phyloP scores from a whole-genome alignment of 805 yeast genomes.

The Candida qinlingensis region DNA sequence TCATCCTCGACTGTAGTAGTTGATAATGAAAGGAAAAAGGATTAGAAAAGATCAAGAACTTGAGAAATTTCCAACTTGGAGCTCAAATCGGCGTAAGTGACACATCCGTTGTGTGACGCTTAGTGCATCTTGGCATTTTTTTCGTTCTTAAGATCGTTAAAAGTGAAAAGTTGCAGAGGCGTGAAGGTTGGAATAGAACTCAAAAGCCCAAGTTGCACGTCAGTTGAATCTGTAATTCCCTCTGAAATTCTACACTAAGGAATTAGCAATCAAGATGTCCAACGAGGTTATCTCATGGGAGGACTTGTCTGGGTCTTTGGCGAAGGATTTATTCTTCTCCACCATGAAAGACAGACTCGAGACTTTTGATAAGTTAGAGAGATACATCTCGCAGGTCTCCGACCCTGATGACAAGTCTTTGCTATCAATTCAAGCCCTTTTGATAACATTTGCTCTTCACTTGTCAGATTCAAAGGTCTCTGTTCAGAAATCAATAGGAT shows the following conservation, averaged over 20 bases:
- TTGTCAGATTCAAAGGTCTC: slow-evolving; percentile 9
- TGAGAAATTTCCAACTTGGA: background rate
- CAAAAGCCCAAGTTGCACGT: background rate
- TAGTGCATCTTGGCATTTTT: slow-evolving; percentile 2
- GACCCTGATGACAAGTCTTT: slow-evolving; percentile 13
- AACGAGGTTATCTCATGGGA: slow-evolving; percentile 12
- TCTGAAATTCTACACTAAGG: background rate
- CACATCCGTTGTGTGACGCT: background rate
- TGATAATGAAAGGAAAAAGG: slow-evolving; percentile 33
- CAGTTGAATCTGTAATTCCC: background rate
- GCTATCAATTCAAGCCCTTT: slow-evolving; percentile 13
- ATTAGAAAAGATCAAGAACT: background rate
- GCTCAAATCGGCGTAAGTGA: background rate
- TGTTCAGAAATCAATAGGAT: slow-evolving; percentile 5
- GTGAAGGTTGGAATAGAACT: background rate
- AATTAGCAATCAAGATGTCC: slow-evolving; percentile 5
- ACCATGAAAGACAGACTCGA: slow-evolving; percentile 15
- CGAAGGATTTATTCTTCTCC: slow-evolving; percentile 18
- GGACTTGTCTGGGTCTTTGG: slow-evolving; percentile 18
- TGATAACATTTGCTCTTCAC: slow-evolving; percentile 15
- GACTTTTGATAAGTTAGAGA: slow-evolving; percentile 19
- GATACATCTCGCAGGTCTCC: background rate
- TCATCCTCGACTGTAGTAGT: slow-evolving; percentile 59
- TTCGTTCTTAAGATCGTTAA: background rate
- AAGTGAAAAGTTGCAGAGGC: background rate